Evolutionary conservation across 2,329 filamentous ascomycete genomes (phyloP).

Genomic region (Phaeosphaeria sp.): DNA sequence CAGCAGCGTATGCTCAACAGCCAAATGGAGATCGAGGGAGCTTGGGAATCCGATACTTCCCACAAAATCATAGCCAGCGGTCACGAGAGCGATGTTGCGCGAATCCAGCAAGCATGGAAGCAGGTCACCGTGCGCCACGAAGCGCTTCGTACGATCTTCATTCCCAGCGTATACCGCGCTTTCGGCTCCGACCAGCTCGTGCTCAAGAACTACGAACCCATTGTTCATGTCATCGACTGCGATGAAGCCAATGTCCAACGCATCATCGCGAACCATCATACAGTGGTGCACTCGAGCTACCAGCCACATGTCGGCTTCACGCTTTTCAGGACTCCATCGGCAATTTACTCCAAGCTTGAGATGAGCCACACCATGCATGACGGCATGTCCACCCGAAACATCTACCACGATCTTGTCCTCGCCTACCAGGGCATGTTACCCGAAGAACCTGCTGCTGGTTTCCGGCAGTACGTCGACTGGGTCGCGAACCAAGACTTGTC

Average conservation of each 20-base stretch:
- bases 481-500: constrained; percentile 9
- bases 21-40: constrained; percentile 7
- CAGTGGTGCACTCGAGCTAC: constrained; percentile 10
- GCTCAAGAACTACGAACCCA: constrained; percentile 12
- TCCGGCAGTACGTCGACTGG: constrained; percentile 20
- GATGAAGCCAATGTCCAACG: constrained; percentile 4
- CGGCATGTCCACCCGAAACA: constrained; percentile 15
- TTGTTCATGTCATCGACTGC: constrained; percentile 6
- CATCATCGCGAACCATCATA: constrained; percentile 9
- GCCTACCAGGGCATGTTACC: constrained; percentile 18
- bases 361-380: constrained; percentile 26
- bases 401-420: constrained; percentile 17
- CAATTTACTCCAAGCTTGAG: constrained; percentile 34
- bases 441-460: constrained; percentile 10
- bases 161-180: constrained; percentile 17
- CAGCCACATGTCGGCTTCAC: constrained; percentile 14
- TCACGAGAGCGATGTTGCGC: background rate
- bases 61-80: constrained; percentile 11
- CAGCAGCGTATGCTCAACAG: constrained; percentile 12
- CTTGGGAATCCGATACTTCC: constrained; percentile 13
- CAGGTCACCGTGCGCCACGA: constrained; percentile 18
- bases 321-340: constrained; percentile 6
- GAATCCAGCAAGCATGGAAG: constrained; percentile 18
- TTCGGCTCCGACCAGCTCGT: constrained; percentile 22
- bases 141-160: constrained; percentile 22